phyloP scores from a whole-genome alignment of 108 stramenopile species.

The Pseudonitzschia multistriata region DNA sequence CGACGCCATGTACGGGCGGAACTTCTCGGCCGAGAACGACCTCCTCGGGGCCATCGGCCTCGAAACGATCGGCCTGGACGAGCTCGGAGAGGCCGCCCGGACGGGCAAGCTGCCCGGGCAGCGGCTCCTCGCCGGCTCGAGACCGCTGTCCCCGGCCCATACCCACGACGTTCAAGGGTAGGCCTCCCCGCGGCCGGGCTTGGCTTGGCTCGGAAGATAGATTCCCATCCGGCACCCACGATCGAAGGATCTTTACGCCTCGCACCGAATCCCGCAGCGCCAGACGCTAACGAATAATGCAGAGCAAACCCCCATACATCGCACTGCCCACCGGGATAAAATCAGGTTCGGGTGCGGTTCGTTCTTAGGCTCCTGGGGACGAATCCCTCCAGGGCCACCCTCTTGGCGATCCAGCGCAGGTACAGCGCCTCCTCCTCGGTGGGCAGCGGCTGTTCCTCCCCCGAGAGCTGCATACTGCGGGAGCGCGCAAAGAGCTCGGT shows the following conservation, averaged over 20 bases:
- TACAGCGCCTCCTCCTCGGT: slow-evolving; percentile 36
- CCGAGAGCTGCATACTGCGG: slow-evolving; percentile 15
- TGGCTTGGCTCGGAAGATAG: no score
- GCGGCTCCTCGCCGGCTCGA: no score
- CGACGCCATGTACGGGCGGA: slow-evolving; percentile 65
- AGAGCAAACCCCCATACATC: no score
- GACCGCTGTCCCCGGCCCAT: background rate
- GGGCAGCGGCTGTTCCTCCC: slow-evolving; percentile 18
- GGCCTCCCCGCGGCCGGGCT: no score
- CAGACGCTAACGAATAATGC: no score
- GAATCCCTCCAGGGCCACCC: slow-evolving; percentile 30
- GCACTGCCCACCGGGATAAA: no score
- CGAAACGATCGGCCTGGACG: slow-evolving; percentile 12
- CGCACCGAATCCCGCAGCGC: no score
- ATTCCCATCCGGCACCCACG: no score
- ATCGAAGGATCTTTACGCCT: no score
- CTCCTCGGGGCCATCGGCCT: slow-evolving; percentile 49
- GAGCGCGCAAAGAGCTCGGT: background rate
- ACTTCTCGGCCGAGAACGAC: slow-evolving; percentile 63
- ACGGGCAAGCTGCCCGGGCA: slow-evolving; percentile 22
- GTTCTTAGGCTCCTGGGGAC: slow-evolving; percentile 9
- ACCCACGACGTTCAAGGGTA: no score
- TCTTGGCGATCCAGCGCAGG: slow-evolving; percentile 37
- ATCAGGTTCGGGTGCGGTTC: no score
- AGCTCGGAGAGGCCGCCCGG: slow-evolving; percentile 28